phyloP scores from a whole-genome alignment of 2,329 filamentous ascomycete species.

The Aspergillus vadensis region DNA sequence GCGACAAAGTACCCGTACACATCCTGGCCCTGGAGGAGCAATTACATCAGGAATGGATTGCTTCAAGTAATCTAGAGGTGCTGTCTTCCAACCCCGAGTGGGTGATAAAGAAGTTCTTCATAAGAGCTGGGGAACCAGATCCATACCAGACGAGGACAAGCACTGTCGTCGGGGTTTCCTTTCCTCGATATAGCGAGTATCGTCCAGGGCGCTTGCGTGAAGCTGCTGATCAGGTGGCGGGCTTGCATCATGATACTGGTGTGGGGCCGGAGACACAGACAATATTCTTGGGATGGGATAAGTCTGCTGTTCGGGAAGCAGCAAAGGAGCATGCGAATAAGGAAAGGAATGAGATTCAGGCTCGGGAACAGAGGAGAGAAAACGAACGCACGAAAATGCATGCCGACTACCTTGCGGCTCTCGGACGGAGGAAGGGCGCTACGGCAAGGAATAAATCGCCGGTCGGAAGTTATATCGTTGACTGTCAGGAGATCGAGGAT shows the following conservation, averaged over 20 bases:
- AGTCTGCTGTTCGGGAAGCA: slow-evolving; percentile 7
- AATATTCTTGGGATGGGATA: slow-evolving; percentile 18
- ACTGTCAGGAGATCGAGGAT: slow-evolving; percentile 6
- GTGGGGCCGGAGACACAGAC: slow-evolving; percentile 10
- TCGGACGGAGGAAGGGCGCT: neutral
- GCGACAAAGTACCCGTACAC: slow-evolving; percentile 5
- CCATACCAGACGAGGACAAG: slow-evolving; percentile 4
- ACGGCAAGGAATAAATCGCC: neutral
- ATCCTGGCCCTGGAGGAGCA: slow-evolving; percentile 3
- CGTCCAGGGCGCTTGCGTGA: slow-evolving; percentile 11
- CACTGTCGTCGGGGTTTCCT: slow-evolving; percentile 3
- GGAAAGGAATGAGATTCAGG: neutral
- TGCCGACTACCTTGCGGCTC: neutral
- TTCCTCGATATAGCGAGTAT: neutral
- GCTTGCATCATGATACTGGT: slow-evolving; percentile 12
- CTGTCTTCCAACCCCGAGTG: neutral
- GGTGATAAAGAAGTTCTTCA: slow-evolving; percentile 10
- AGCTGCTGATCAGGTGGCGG: slow-evolving; percentile 11
- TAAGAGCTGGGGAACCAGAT: neutral
- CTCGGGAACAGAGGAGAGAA: neutral
- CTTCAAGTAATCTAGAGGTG: neutral
- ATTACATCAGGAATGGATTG: slow-evolving; percentile 10
- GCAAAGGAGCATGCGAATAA: neutral
- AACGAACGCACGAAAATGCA: neutral
- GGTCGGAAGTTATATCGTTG: slow-evolving; percentile 6